Percentiles rank a stretch among this genome's conserved stretches.
Conservation (phyloP, 2,329 filamentous ascomycete species). For the Conoideocrella luteorostrata region DNA sequence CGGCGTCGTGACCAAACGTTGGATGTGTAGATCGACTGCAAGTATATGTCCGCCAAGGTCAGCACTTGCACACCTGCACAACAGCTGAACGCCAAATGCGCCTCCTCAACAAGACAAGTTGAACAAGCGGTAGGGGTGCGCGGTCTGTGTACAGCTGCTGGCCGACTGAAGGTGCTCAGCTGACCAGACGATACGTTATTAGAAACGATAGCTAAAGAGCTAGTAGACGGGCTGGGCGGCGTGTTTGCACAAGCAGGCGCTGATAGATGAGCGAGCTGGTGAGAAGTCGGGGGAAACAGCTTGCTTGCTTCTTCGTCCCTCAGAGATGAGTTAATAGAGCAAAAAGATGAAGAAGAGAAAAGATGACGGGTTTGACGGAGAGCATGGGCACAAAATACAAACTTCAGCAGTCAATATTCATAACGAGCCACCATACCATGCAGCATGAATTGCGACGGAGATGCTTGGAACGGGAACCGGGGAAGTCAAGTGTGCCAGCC, state of each 20-base stretch:
- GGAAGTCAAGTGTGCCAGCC: too few species aligned
- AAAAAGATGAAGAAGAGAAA: neutral
- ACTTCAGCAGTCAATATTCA: too few species aligned
- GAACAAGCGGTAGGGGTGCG: neutral
- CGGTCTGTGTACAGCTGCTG: slow-evolving; percentile 2
- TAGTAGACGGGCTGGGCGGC: too few species aligned
- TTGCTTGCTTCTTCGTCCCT: too few species aligned
- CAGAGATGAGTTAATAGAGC: neutral
- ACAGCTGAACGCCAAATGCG: too few species aligned
- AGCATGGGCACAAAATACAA: too few species aligned
- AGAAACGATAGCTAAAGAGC: neutral
- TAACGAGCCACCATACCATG: neutral
- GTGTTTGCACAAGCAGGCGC: too few species aligned
- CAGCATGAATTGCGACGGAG: slow-evolving; percentile 1
- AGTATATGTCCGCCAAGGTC: neutral
- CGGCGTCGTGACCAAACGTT: too few species aligned
- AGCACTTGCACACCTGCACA: neutral
- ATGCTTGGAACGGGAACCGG: neutral
- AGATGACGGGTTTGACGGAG: neutral
- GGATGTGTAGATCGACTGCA: neutral
- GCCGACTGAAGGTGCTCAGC: slow-evolving; percentile 3
- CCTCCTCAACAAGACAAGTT: neutral
- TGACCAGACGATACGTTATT: neutral
- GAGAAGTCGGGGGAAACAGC: too few species aligned
- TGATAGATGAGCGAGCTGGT: too few species aligned